Evolutionary conservation across 306 rosid genomes (phyloP).

Genomic region (Cyclanthera cordifolia): DNA sequence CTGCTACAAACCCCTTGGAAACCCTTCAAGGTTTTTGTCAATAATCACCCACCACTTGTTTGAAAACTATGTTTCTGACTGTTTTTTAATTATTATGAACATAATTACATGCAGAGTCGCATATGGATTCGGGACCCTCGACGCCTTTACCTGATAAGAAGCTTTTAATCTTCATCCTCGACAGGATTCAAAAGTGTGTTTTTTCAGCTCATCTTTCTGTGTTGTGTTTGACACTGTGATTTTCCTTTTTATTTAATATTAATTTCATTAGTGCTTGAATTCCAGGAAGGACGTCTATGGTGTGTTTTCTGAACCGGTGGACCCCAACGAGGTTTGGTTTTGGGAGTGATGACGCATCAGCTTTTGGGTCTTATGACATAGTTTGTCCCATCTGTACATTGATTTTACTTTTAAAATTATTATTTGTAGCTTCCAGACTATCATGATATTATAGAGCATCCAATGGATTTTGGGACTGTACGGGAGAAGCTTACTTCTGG

Average conservation of each 20-base stretch:
- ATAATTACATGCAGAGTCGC: constrained; percentile 27
- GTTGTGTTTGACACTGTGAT: constrained; percentile 20
- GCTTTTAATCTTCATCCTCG: constrained; percentile 49
- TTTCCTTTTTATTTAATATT: constrained; percentile 18
- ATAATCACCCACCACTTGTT: constrained; percentile 11
- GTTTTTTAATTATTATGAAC: constrained; percentile 6
- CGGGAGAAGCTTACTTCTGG: constrained; percentile 40
- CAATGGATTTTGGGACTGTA: constrained; percentile 62
- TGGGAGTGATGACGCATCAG: constrained; percentile 18
- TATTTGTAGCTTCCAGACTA: constrained; percentile 57
- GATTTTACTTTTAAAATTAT: neutral
- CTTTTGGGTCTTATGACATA: constrained; percentile 5
- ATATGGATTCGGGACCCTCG: constrained; percentile 44
- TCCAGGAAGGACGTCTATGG: constrained; percentile 60
- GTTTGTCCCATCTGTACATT: constrained; percentile 6
- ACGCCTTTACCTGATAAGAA: constrained; percentile 51
- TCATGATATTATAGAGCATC: constrained; percentile 44
- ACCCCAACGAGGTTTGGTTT: constrained; percentile 57
- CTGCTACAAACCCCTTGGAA: constrained; percentile 29
- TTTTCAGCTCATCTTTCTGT: constrained; percentile 19
- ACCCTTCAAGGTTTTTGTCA: constrained; percentile 32
- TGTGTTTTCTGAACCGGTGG: constrained; percentile 62
- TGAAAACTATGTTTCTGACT: constrained; percentile 2
- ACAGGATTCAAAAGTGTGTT: constrained; percentile 59
- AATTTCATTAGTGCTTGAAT: constrained; percentile 20